Evolutionary conservation across 2,329 filamentous ascomycete species (phyloP), one percentile per base, ranked within the genome.

Genomic region (Fusarium hainanense): DNA sequence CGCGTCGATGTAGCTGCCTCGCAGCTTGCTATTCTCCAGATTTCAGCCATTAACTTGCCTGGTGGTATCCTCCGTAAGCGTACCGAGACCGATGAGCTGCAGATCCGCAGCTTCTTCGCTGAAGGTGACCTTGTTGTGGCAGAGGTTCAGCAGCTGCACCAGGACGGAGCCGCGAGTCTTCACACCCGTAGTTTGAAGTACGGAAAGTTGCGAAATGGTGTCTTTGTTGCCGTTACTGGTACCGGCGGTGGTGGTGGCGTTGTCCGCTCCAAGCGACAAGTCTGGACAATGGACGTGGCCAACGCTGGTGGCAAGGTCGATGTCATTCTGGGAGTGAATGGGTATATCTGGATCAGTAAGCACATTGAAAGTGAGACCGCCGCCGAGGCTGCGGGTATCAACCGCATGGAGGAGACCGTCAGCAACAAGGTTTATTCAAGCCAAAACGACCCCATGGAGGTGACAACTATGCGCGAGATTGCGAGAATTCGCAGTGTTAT

Each of bases 101-200:
- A 98, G 81, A 98, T 99, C 80, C 89, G 96, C 52, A 93, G 90
- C n/a, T 99, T 98, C 81, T 98, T 99, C 82, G 90, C 92, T 57
- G 96, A 99, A 81, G 96, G 96, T 14, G 96, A 99, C 78, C 83
- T 99, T 54, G 84, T 99, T 18, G 93, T 98, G 20, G 96, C 96
- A 2, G 96, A 99, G 82, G 96, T 99, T 57, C 96, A 99, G 85
- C 89, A 89, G 73, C 85, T 99, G 57, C 93, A 94, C 79, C 87
- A 89, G 61, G 95, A 98, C 80, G 95, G 94, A 61, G 91, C 89
- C 3, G 94, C 96, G 1, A 91, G 90, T 61, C 84, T 99, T 76
- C 96, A 99, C 82, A 98, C 96, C 11, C 89, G 96, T 65, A 92
- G 89, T 70, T 82, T 98, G 76, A 94, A 95, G 78, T 99, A 98